A percentile compares a stretch with the other conserved stretches of the same genome.
Conservation (phyloP, 2,329 filamentous ascomycete genomes). For the Ascomycota sp. region DNA sequence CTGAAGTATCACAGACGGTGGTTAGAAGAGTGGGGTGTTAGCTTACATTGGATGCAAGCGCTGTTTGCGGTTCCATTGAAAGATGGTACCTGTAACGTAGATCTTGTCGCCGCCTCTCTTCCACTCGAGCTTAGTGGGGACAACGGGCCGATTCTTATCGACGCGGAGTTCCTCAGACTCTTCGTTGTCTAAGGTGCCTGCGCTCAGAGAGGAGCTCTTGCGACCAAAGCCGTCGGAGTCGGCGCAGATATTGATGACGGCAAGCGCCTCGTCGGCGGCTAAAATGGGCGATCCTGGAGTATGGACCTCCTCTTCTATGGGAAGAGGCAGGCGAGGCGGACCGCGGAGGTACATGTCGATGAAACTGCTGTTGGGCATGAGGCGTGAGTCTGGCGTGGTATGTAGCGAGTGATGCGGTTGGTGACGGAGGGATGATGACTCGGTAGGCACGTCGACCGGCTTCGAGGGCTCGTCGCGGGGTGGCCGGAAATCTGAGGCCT, state of each 20-base stretch:
- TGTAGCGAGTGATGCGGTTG: constrained; percentile 13
- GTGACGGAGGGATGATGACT: constrained; percentile 15
- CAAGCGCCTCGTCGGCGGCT: constrained; percentile 41
- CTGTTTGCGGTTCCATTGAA: constrained; percentile 92
- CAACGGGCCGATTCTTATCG: constrained; percentile 54
- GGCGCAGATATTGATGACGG: constrained; percentile 28
- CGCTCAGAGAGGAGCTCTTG: constrained; percentile 37
- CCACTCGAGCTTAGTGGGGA: constrained; percentile 79
- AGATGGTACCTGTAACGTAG: constrained; percentile 93
- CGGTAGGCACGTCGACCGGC: constrained; percentile 36
- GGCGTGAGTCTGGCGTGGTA: constrained; percentile 16
- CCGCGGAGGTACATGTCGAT: constrained; percentile 44
- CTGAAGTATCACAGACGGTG: not conserved
- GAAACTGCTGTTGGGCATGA: constrained; percentile 33
- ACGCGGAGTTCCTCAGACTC: constrained; percentile 56
- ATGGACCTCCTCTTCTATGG: constrained; percentile 80
- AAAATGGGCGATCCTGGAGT: constrained; percentile 82
- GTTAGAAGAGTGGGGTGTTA: not conserved
- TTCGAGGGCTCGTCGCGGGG: constrained; percentile 23
- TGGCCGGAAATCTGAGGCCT: constrained; percentile 8
- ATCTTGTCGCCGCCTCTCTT: constrained; percentile 64
- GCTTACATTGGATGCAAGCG: constrained; percentile 69
- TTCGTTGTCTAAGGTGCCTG: constrained; percentile 55
- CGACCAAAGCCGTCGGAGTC: constrained; percentile 30
- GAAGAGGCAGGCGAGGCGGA: constrained; percentile 78